A percentile compares a stretch with the other conserved stretches of the same genome.
Conservation (phyloP, 352 stramenopile genomes). For the Phytopythium ostracodes region DNA sequence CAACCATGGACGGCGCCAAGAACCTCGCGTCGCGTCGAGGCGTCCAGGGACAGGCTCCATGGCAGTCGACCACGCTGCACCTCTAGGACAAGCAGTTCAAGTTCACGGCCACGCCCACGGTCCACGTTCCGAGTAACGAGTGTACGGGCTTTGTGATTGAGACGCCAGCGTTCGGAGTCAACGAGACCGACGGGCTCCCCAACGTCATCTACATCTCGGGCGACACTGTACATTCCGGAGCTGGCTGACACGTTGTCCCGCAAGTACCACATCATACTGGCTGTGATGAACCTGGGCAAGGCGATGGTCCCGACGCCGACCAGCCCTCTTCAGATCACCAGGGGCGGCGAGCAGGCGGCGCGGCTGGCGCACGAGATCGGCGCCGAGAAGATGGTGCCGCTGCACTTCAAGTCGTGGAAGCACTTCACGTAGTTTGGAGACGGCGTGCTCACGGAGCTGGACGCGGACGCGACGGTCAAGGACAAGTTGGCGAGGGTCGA, state of each 20-base stretch:
- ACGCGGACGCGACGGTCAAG: constrained; percentile 14
- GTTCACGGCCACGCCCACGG: constrained; percentile 34
- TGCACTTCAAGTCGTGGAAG: constrained; percentile 43
- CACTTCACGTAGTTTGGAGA: constrained; percentile 23
- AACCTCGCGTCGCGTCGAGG: constrained; percentile 34
- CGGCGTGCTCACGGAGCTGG: constrained; percentile 10
- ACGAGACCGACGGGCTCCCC: constrained; percentile 17
- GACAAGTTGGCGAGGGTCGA: constrained; percentile 20
- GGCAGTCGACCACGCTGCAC: constrained; percentile 21
- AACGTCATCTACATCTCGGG: constrained; percentile 38
- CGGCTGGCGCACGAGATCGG: constrained; percentile 22
- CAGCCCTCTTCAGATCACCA: constrained; percentile 24
- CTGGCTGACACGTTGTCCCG: constrained; percentile 20
- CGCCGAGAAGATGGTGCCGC: constrained; percentile 24
- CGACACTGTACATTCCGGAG: constrained; percentile 29
- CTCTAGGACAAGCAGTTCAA: constrained; percentile 31
- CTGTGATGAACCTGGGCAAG: constrained; percentile 33
- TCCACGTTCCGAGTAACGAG: constrained; percentile 28
- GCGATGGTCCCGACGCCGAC: constrained; percentile 11
- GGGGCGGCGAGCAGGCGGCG: constrained; percentile 20
- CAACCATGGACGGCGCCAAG: constrained; percentile 30
- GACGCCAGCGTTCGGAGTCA: constrained; percentile 24
- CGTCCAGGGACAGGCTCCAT: constrained; percentile 26
- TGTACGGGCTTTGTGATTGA: constrained; percentile 36
- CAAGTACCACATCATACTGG: constrained; percentile 29